Conservation (phyloP, 2,329 filamentous ascomycete species). For the Scortechinia acanthostroma region DNA sequence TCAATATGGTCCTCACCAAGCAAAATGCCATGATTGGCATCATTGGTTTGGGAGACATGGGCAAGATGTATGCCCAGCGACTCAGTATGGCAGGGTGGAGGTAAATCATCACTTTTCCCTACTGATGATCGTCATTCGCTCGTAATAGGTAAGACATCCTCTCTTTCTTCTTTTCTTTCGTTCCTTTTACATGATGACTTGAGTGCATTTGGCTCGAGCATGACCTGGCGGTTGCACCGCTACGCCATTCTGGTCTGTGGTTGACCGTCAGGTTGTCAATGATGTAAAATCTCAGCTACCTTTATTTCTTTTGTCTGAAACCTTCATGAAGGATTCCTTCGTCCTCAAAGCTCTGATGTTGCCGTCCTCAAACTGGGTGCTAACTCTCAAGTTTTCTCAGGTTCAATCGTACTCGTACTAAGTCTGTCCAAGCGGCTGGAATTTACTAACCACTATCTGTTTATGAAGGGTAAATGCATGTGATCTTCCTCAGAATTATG, state of each 20-base stretch:
- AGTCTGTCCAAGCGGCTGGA: too few relatives aligned
- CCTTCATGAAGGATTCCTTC: too few relatives aligned
- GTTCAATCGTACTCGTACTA: too few relatives aligned
- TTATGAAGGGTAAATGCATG: constrained; percentile 26
- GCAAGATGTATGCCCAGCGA: constrained; percentile 90
- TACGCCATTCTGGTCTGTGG: constrained; percentile 70
- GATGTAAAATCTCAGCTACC: constrained; percentile 99
- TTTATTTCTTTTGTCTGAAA: constrained; percentile 55
- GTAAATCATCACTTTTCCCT: constrained; percentile 46
- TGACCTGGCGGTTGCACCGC: constrained; percentile 55
- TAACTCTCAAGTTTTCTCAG: too few relatives aligned
- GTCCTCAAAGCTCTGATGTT: too few relatives aligned
- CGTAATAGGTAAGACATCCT: constrained; percentile 5
- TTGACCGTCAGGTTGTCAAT: constrained; percentile 66
- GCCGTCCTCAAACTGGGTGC: too few relatives aligned
- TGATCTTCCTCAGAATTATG: constrained; percentile 57
- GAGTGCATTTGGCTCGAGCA: constrained; percentile 99
- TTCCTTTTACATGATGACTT: constrained; percentile 77
- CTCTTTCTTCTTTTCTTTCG: constrained; percentile 9
- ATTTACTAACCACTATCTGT: background rate
- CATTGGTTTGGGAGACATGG: constrained; percentile 99
- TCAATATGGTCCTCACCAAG: background rate
- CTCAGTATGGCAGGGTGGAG: constrained; percentile 92
- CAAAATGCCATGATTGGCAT: constrained; percentile 63
- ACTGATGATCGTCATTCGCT: background rate